Percentiles rank a stretch among this genome's conserved stretches.
phyloP scores from a whole-genome alignment of 805 yeast species.

The Saccharomycopsis capsularis region DNA sequence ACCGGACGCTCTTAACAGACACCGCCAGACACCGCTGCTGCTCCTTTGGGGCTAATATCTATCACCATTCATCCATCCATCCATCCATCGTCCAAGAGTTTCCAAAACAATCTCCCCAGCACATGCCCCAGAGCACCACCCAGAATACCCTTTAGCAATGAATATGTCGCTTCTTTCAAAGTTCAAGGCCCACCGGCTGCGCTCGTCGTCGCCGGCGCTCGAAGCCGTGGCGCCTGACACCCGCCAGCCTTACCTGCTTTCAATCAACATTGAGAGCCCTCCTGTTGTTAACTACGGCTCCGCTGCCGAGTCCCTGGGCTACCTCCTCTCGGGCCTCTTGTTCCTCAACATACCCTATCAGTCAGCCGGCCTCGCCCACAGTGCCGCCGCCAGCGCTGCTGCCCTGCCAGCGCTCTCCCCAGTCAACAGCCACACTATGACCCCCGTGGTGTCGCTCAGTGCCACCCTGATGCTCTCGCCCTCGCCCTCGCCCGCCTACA shows the following conservation, averaged over 20 bases:
- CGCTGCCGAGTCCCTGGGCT: constrained; percentile 75
- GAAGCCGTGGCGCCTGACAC: constrained; percentile 20
- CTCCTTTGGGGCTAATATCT: too few species aligned
- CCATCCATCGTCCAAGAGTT: too few species aligned
- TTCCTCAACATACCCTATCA: constrained; percentile 42
- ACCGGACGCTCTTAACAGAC: too few species aligned
- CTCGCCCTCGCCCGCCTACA: background rate
- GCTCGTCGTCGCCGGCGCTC: constrained; percentile 9
- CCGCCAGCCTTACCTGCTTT: constrained; percentile 38
- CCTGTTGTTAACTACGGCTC: constrained; percentile 83
- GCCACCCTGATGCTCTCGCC: background rate
- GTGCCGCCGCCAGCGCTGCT: background rate
- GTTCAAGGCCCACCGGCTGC: constrained; percentile 7
- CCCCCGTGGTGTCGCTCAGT: background rate
- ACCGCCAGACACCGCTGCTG: too few species aligned
- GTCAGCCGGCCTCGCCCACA: background rate
- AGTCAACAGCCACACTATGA: background rate
- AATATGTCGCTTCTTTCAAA: constrained; percentile 8
- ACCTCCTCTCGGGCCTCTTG: constrained; percentile 75
- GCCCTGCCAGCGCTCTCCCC: background rate
- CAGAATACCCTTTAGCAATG: too few species aligned
- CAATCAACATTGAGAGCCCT: constrained; percentile 77
- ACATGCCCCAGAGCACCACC: too few species aligned
- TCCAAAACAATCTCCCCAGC: too few species aligned
- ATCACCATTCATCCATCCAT: too few species aligned